Percentiles rank a stretch among this genome's conserved stretches.
Evolutionary conservation across 257 asterid genomes (phyloP).

Genomic region (Eustoma russellianum): DNA sequence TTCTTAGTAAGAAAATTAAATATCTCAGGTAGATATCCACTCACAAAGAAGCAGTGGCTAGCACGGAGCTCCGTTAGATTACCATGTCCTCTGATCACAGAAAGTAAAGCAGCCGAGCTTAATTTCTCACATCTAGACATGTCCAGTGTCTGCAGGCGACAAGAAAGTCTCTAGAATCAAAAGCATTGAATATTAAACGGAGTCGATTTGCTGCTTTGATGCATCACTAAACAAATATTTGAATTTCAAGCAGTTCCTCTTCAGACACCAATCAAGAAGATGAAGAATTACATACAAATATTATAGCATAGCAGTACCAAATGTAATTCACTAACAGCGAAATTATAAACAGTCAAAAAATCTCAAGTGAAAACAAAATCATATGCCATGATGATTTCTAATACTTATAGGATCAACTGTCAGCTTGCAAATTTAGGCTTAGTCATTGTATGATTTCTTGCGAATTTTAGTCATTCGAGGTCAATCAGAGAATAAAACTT

Average conservation of each 20-base stretch:
- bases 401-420: too few relatives aligned
- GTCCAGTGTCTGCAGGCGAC: constrained; percentile 47
- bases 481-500: not conserved
- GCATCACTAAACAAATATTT: too few relatives aligned
- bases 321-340: too few relatives aligned
- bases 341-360: too few relatives aligned
- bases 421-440: not conserved
- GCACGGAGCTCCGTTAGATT: constrained; percentile 45
- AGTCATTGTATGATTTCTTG: not conserved
- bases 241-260: too few relatives aligned
- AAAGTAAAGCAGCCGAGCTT: constrained; percentile 36
- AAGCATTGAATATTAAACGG: too few relatives aligned
- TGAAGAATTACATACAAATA: too few relatives aligned
- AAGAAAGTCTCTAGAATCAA: not conserved
- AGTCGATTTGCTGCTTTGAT: too few relatives aligned
- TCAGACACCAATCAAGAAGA: too few relatives aligned
- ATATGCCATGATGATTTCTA: not conserved
- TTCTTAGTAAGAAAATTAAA: constrained; percentile 5
- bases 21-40: constrained; percentile 14
- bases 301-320: too few relatives aligned
- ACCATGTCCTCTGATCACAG: constrained; percentile 37
- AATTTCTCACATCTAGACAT: constrained; percentile 57
- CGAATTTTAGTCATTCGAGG: not conserved
- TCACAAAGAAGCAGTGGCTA: constrained; percentile 53
- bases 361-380: not conserved